Base-by-base conservation (phyloP, 345 rosid species). In the Anastatica hierochuntica region DNA sequence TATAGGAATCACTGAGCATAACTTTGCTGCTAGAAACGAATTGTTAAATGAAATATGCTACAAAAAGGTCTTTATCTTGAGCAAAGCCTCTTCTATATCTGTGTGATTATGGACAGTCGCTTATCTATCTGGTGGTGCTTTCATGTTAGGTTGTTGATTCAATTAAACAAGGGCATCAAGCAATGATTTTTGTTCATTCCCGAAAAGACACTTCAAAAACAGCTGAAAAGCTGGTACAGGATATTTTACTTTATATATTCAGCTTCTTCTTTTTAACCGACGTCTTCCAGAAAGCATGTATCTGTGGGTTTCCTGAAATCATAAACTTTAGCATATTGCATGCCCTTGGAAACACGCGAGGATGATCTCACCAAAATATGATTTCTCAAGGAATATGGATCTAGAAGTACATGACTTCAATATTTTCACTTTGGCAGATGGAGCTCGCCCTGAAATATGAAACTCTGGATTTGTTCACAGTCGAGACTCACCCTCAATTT, bases 151-250 rank as follows among this genome's bases (percentile, higher is more conserved):
- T 90, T 63, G 81, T 75, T 65, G 92, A 87, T 67, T 87, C 98
- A 36, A 29, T 90, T 40, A 80, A 63, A 77, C 95, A 84, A 72
- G 98, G 98, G 42, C 84, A 90, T 74, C 98, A 90, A 60, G 96
- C 77, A 20, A 90, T 90, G 98, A 82, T 90, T 14, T 90, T 90
- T 79, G 98, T 90, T 70, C 96, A 90, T 75, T 84, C 98, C 18
- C 74, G 98, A 29, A 90, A 90, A 76, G 98, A 90, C 74, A 90
- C 98, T 14, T 87, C 78, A 60, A 90, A 90, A 79, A 90, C 98
- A 40, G 98, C 98, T 46, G 75, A 77, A 64, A 87, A 80, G 72
- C 58, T 90, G 88, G 98, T 90, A 84, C 33, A 15, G 14, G 6
- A 37, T 27, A 33, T 63, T 35, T 40, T 30, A 48, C 45, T 66